Evolutionary conservation across 257 asterid species (phyloP), one percentile per base, ranked within the genome.

Genomic region (Solanum infundibuliforme): DNA sequence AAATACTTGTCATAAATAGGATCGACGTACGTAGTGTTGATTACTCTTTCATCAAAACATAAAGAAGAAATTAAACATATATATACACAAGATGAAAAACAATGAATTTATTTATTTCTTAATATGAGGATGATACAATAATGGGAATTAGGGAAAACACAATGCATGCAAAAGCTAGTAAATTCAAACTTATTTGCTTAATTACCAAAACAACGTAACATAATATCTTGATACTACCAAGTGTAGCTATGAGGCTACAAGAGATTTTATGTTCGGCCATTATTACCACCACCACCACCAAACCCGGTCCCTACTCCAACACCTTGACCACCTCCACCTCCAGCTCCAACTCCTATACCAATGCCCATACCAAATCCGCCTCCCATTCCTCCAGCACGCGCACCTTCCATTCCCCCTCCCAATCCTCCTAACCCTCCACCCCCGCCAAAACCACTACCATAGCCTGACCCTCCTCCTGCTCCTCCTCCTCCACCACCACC

Each of bases 381-480:
- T 5, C 60, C 60, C 21, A 48, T 48, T 48, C 60, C 60, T 48
- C 60, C 60, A 5, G 60, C 60, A 48, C 60, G 3, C 21, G 60
- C 60, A 48, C 60, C 58, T 48, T 5, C 58, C 21, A 48, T 5
- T 48, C 58, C 58, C 20, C 72, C 81, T 9, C 88, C 90, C 6
- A 31, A 3, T 8, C 86, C 86, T 16, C 88, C 90, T 1, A 60
- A 86, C 5, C 89, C 89, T 36, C 88, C 89, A 5, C 89, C 91
- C 4, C 60, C 41, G 4, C 90, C 90, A 71, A 72, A 72, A 10
- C 90, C 90, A 34, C 87, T 46, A 34, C 90, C 92, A 34, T 76
- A 87, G 1, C 92, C 92, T 5, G 88, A 84, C 5, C 92, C 91
- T 12, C 87, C 91, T 12, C 92, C 90, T 48, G 65, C 25, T 9